Base-by-base conservation (phyloP, 2,329 filamentous ascomycete genomes). In the Didymella arachidicola region DNA sequence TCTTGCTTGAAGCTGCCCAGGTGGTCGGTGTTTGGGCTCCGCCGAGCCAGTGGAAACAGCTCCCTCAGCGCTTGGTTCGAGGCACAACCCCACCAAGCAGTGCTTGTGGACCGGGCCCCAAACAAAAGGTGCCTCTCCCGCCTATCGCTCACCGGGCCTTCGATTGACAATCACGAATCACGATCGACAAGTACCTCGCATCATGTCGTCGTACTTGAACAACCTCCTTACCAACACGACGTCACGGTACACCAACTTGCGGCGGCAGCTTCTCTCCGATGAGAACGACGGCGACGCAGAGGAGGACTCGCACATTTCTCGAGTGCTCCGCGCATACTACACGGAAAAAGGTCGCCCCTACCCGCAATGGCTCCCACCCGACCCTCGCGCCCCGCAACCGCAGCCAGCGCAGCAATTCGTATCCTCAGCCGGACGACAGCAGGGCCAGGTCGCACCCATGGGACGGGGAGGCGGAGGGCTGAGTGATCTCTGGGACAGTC, bases 301-400 rank as follows among this genome's bases (percentile, higher is more conserved):
- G 79, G 93, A 98, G 80, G 92, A 96, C 80, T 96, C 93, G 2
- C 93, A 98, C 81, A 90, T 98, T 72, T 96, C 92, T 79, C 91
- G 95, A 70, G 93, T 96, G 34, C 87, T 99, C 26, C 90, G 95
- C 70, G 89, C 88, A 69, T 97, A 98, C 84, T 98, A 99, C 83
- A 86, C 83, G 50, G 93, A 98, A 77, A 95, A 96, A 73, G 91
- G 89, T 67, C 88, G 89, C 22, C 83, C 87, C 1, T 90, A 93
- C 63, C 95, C 95, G 0, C 79, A 83, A 67, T 98, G 95, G 94
- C 88, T 98, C 7, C 92, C 93, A 7, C 89, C 91, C 6, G 92
- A 97, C 76, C 93, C 92, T n/a, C 94, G 92, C 78, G 86, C 85
- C 4, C 87, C 87, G 41, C 68, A 68, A 47, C 46, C 47, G n/a